phyloP scores from a whole-genome alignment of 345 rosid species.

The Mallotus nudiflorus region DNA sequence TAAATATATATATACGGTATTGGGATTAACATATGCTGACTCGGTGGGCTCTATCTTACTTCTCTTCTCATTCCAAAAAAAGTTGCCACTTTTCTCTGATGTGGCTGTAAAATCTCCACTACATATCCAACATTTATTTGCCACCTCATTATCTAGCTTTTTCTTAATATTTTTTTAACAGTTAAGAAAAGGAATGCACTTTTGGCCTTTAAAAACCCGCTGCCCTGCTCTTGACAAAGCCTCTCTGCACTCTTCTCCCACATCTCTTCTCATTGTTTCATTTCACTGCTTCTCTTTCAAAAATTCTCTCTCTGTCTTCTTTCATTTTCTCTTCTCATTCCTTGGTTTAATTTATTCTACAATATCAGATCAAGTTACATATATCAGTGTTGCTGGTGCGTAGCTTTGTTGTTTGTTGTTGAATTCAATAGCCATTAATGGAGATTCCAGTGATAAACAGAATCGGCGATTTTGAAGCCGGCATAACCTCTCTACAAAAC shows the following conservation, averaged over 20 bases:
- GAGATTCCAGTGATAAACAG: constrained; percentile 64
- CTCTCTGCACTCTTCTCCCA: no score
- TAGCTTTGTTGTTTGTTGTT: not conserved
- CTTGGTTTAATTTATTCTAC: not conserved
- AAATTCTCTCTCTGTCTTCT: not conserved
- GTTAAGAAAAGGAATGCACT: not conserved
- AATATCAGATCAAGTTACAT: no score
- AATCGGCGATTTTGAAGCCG: constrained; percentile 60
- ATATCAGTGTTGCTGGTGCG: no score
- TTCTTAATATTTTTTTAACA: not conserved
- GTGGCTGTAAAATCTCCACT: constrained; percentile 18
- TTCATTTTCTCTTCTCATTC: not conserved
- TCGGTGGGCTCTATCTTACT: constrained; percentile 17
- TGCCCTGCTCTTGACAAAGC: not conserved
- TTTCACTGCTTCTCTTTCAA: not conserved
- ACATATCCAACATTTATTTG: not conserved
- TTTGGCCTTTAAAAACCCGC: constrained; percentile 29
- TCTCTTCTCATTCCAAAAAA: constrained; percentile 8
- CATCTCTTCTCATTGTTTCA: not conserved
- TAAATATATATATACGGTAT: no score
- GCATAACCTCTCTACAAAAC: constrained; percentile 34
- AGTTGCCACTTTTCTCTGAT: constrained; percentile 20
- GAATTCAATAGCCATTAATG: constrained; percentile 30
- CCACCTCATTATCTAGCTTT: constrained; percentile 7
- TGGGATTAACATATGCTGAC: constrained; percentile 10